Evolutionary conservation across 495 filamentous ascomycete species (phyloP).

Genomic region (Clavariopsis aquatica): DNA sequence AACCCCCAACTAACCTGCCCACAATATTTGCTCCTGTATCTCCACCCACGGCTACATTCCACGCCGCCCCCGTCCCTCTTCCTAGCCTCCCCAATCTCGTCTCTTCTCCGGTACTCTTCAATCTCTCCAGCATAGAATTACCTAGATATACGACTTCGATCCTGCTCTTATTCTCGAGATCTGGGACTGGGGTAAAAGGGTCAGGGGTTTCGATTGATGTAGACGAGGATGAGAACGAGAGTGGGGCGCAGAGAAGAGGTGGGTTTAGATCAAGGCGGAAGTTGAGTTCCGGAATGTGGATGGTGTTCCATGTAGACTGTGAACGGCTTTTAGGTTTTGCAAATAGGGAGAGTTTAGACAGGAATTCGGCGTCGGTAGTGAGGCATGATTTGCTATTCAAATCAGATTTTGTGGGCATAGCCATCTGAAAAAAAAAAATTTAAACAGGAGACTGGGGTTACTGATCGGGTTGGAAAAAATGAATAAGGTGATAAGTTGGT

Average conservation of each 20-base stretch:
- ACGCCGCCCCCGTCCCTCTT: neutral
- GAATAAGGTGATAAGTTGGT: no score
- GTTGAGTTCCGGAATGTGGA: slow-evolving; percentile 10
- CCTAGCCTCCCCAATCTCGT: neutral
- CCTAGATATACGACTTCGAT: slow-evolving; percentile 6
- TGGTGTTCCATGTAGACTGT: neutral
- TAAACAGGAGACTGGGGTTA: neutral
- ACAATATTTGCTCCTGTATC: neutral
- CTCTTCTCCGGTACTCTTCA: slow-evolving; percentile 1
- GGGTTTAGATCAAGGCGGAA: neutral
- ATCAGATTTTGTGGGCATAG: neutral
- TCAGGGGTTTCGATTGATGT: neutral
- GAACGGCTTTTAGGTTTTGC: slow-evolving; percentile 1
- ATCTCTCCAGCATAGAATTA: slow-evolving; percentile 13
- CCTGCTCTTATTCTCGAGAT: neutral
- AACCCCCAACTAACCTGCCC: neutral
- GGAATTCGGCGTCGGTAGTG: neutral
- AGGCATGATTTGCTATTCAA: no score
- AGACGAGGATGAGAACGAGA: neutral
- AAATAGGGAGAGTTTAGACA: neutral
- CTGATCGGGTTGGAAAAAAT: no score
- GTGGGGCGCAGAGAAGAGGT: neutral
- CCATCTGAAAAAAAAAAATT: neutral
- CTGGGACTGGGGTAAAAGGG: neutral
- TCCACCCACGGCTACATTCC: slow-evolving; percentile 7